phyloP scores from a whole-genome alignment of 164 flowering plant genomes.

The Vitis cinerea region DNA sequence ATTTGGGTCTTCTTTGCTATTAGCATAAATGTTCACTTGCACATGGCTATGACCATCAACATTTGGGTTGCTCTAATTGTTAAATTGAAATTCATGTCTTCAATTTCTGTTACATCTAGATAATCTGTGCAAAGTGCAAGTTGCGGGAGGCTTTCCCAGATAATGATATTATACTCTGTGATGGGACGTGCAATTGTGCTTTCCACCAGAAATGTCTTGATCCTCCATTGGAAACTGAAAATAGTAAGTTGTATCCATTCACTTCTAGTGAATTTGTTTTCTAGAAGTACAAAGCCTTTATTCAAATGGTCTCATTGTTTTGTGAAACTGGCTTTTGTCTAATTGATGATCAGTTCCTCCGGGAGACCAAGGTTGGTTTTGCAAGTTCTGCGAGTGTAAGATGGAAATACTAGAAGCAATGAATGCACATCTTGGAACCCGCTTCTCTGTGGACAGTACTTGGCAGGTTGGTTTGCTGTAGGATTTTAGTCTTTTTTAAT shows the following conservation, averaged over 20 bases:
- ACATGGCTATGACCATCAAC: no score
- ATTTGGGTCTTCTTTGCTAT: no score
- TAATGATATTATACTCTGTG: slow-evolving; percentile 93
- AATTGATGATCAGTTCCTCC: slow-evolving; percentile 72
- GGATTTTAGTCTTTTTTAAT: not conserved
- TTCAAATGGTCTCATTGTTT: not conserved
- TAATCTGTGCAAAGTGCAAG: slow-evolving; percentile 92
- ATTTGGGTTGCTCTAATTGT: no score
- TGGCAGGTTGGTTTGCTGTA: slow-evolving; percentile 71
- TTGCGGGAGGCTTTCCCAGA: slow-evolving; percentile 76
- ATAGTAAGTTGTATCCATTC: slow-evolving; percentile 50
- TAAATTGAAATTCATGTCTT: slow-evolving; percentile 1
- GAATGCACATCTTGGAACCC: slow-evolving; percentile 94
- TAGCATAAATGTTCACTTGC: no score
- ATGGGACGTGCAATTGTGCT: slow-evolving; percentile 93
- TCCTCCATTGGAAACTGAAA: slow-evolving; percentile 84
- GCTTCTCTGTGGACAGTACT: slow-evolving; percentile 49
- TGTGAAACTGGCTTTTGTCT: not conserved
- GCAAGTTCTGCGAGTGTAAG: slow-evolving; percentile 88
- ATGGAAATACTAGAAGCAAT: slow-evolving; percentile 80
- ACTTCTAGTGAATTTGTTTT: slow-evolving; percentile 1
- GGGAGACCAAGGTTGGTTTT: slow-evolving; percentile 91
- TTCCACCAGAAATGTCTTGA: slow-evolving; percentile 97
- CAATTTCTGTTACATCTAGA: slow-evolving; percentile 39
- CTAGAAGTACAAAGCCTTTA: not conserved